Base-by-base conservation (phyloP, 768 basidiomycete genomes). In the Lepiota venenata region DNA sequence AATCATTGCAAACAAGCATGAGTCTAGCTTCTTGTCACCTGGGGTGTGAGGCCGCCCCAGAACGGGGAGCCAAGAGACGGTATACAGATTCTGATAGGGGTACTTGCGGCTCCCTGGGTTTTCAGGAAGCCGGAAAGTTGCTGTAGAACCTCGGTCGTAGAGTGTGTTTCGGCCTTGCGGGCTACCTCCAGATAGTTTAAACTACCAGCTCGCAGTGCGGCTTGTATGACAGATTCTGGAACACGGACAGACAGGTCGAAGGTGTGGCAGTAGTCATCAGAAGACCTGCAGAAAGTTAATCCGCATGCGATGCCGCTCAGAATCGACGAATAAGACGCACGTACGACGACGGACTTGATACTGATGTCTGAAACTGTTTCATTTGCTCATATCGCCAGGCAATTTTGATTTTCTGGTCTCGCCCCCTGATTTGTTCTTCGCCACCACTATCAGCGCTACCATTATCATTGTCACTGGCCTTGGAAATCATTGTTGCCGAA, bases 361-460 rank as follows among this genome's bases (percentile, higher is more conserved):
- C 84, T 2, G 91, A 93, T 3, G 94, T 97, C 71, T 91, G 83
- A 67, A 97, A 96, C 70, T 78, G 85, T 71, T 88, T 91, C 90
- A 98, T 90, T 54, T 85, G 80, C 63, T 93, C 92, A 69, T 99
- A 99, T 64, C 97, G 81, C 91, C 97, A 99, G 27, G 97, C 97
- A 62, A 99, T 98, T 73, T 90, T 96, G 59, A 95, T 88, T 61
- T 84, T 85, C 22, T 82, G 76, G 39, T 72, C 78, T 22, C 69
- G 69, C 11, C 71, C 69, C 15, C 67, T 65, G 35, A 74, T 71
- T 39, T 78, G 76, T 25, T 71, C 69, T 16, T 71, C 74, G 2
- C 66, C 71, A 44, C 69, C 58, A 21, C 64, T 63, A 25, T 61
- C 65, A n/a, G 49, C 49, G 6, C 60, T 59, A 21, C 79, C 74